Evolutionary conservation across 2,329 filamentous ascomycete species (phyloP).

Genomic region (Ambrosiella cleistominuta): DNA sequence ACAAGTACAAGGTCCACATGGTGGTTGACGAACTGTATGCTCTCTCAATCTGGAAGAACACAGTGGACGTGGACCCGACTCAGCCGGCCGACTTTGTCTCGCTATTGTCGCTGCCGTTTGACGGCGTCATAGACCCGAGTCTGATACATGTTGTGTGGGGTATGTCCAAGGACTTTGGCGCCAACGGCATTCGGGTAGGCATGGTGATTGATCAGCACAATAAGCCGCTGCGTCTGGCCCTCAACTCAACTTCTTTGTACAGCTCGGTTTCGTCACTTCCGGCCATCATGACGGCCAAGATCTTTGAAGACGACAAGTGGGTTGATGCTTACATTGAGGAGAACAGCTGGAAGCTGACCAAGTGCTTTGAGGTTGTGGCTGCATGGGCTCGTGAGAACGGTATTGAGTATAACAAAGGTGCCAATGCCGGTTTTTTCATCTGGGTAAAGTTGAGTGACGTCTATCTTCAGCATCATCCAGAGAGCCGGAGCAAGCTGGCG

Average conservation of each 20-base stretch:
- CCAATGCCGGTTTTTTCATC: slow-evolving; percentile 37
- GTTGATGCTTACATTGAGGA: slow-evolving; percentile 26
- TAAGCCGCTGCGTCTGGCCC: slow-evolving; percentile 21
- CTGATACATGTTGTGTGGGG: slow-evolving; percentile 34
- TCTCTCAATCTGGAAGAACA: slow-evolving; percentile 31
- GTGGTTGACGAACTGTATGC: slow-evolving; percentile 35
- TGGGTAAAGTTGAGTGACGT: slow-evolving; percentile 30
- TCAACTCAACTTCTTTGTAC: slow-evolving; percentile 24
- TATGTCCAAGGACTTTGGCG: slow-evolving; percentile 35
- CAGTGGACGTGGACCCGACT: slow-evolving; percentile 16
- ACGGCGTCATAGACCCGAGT: slow-evolving; percentile 28
- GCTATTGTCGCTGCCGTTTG: slow-evolving; percentile 25
- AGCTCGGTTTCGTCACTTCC: slow-evolving; percentile 28
- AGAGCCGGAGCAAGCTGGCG: not conserved
- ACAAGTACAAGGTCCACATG: slow-evolving; percentile 31
- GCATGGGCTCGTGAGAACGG: slow-evolving; percentile 22
- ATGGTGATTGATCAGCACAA: slow-evolving; percentile 32
- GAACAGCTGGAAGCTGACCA: slow-evolving; percentile 25
- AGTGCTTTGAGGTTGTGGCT: slow-evolving; percentile 23
- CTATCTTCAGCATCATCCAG: slow-evolving; percentile 15
- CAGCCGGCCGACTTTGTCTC: slow-evolving; percentile 26
- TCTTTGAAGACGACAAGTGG: slow-evolving; percentile 28
- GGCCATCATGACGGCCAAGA: slow-evolving; percentile 23
- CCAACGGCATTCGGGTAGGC: slow-evolving; percentile 36
- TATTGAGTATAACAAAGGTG: slow-evolving; percentile 28